These are phyloP conservation scores for Cladosporium sp. DNA, from an alignment of 2,329 filamentous ascomycete species.

Conservation along the genomic window DNA sequence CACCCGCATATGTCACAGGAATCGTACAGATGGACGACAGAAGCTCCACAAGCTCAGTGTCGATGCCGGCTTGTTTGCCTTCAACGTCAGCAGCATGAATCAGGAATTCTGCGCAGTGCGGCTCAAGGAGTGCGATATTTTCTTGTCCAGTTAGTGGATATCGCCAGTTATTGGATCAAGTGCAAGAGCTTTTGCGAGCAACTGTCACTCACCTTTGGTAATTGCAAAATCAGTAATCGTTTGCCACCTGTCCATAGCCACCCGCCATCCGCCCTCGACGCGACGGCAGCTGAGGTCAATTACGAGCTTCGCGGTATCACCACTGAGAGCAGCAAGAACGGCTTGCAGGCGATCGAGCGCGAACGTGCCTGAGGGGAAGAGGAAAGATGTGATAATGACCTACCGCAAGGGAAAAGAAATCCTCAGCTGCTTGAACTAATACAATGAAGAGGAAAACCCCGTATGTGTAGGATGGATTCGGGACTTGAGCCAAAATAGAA, in stretches of 20 bases:
- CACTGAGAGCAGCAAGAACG: constrained; percentile 67
- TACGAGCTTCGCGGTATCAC: constrained; percentile 76
- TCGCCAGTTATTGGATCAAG: too few species aligned
- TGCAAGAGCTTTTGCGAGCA: neutral
- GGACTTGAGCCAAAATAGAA: neutral
- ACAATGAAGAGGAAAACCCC: neutral
- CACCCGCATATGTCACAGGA: constrained; percentile 93
- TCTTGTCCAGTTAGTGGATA: too few species aligned
- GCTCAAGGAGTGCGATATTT: constrained; percentile 74
- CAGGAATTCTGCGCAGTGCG: constrained; percentile 92
- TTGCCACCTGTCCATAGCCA: constrained; percentile 99
- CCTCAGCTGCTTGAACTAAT: constrained; percentile 3
- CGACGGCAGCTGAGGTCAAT: constrained; percentile 90
- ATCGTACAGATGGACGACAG: constrained; percentile 84
- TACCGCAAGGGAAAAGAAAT: constrained; percentile 42
- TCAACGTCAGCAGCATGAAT: constrained; percentile 98
- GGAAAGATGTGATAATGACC: constrained; percentile 95
- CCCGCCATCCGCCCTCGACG: constrained; percentile 75
- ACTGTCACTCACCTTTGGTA: constrained; percentile 61
- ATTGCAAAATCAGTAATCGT: constrained; percentile 96
- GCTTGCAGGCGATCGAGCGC: constrained; percentile 70
- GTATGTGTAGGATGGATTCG: neutral
- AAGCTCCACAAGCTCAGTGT: constrained; percentile 72
- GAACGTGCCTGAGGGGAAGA: constrained; percentile 82
- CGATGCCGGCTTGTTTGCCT: constrained; percentile 85